Evolutionary conservation across 305 asterid species (phyloP).

Genomic region (Striga hermonthica): DNA sequence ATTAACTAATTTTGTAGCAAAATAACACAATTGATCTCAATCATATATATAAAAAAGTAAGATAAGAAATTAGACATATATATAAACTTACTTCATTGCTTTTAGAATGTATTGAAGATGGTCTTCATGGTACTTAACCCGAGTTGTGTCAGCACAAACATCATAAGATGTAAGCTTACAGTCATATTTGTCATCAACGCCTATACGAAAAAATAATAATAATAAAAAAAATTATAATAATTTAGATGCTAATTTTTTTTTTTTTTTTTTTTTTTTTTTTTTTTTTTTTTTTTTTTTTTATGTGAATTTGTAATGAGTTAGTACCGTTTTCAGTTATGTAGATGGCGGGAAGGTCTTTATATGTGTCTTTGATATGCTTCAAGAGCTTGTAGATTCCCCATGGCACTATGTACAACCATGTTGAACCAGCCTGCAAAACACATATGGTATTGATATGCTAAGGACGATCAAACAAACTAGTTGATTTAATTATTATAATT

Average conservation of each 20-base stretch:
- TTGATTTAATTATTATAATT: neutral
- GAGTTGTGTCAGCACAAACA: conserved; percentile 35
- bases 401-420: conserved; percentile 49
- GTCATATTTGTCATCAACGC: conserved; percentile 41
- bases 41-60: neutral
- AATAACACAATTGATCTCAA: no score
- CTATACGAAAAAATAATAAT: conserved; percentile 21
- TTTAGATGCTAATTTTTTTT: no score
- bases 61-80: neutral
- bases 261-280: no score
- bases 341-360: conserved; percentile 42
- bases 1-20: no score
- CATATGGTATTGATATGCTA: neutral
- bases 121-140: conserved; percentile 48
- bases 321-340: conserved; percentile 55
- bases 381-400: conserved; percentile 46
- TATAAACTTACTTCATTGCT: conserved; percentile 41
- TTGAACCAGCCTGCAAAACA: conserved; percentile 35
- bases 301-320: neutral
- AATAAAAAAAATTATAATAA: no score
- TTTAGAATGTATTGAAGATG: conserved; percentile 39
- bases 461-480: neutral
- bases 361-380: conserved; percentile 36
- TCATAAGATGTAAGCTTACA: conserved; percentile 29
- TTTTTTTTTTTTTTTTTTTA: no score